A percentile compares a stretch with the other conserved stretches of the same genome.
phyloP scores from a whole-genome alignment of 495 filamentous ascomycete species.

The Podospora sp. region DNA sequence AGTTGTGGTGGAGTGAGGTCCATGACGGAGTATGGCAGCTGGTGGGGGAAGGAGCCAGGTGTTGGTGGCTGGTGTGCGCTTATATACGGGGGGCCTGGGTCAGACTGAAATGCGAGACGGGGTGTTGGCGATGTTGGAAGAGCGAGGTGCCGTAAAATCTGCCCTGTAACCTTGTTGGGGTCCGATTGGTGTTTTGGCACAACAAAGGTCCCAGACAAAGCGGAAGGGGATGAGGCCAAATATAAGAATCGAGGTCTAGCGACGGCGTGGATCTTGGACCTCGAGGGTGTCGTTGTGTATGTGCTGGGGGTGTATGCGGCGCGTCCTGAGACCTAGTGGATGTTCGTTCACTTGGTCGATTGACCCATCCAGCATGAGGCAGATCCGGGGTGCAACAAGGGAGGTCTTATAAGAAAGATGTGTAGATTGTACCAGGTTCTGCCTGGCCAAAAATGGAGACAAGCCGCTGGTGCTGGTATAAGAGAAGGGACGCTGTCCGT shows the following conservation, averaged over 20 bases:
- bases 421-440: conserved; percentile 31
- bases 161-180: conserved; percentile 28
- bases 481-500: conserved; percentile 26
- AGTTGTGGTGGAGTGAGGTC: conserved; percentile 53
- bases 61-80: conserved; percentile 30
- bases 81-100: conserved; percentile 31
- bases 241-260: conserved; percentile 27
- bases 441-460: conserved; percentile 42
- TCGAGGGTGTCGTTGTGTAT: conserved; percentile 22
- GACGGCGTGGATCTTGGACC: conserved; percentile 24
- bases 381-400: conserved; percentile 27
- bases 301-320: conserved; percentile 14
- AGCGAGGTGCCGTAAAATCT: conserved; percentile 27
- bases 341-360: conserved; percentile 14
- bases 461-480: conserved; percentile 21
- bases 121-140: conserved; percentile 25
- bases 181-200: conserved; percentile 38
- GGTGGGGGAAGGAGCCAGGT: conserved; percentile 15
- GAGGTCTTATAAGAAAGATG: conserved; percentile 30
- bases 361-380: conserved; percentile 29
- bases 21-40: conserved; percentile 38
- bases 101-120: conserved; percentile 20
- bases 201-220: conserved; percentile 21
- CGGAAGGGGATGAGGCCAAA: conserved; percentile 32
- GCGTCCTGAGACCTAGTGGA: conserved; percentile 11